These are phyloP conservation scores for Fistulifera pelliculosa DNA, from an alignment of 108 stramenopile genomes.

Conservation along the genomic window DNA sequence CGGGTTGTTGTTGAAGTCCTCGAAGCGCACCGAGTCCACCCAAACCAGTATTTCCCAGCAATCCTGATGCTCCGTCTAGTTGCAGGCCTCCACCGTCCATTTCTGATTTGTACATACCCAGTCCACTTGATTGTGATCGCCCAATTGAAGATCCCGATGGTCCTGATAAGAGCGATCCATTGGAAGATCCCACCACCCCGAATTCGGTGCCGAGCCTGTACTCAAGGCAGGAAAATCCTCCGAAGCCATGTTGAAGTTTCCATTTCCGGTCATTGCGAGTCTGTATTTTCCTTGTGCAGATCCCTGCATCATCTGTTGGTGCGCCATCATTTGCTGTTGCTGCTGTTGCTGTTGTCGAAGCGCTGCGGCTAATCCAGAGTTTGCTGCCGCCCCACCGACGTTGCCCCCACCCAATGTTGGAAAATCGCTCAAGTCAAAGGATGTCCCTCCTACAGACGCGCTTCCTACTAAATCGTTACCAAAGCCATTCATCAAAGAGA, in stretches of 20 bases:
- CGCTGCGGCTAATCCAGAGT: slow-evolving; percentile 60
- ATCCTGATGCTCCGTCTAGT: slow-evolving; percentile 23
- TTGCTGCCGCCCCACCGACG: slow-evolving; percentile 21
- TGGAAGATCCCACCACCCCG: no score
- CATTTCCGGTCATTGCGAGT: slow-evolving; percentile 61
- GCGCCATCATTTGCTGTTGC: slow-evolving; percentile 28
- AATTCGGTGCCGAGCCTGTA: no score
- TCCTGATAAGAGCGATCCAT: no score
- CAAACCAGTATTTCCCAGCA: slow-evolving; percentile 28
- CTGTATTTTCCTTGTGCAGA: slow-evolving; percentile 57
- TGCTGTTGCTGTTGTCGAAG: slow-evolving; percentile 63
- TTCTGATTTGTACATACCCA: slow-evolving; percentile 2
- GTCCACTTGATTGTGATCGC: neutral
- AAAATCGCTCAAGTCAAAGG: slow-evolving; percentile 83
- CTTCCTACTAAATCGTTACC: slow-evolving; percentile 4
- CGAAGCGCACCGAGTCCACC: slow-evolving; percentile 24
- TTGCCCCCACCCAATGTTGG: slow-evolving; percentile 58
- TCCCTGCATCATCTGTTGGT: slow-evolving; percentile 61
- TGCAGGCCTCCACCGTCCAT: slow-evolving; percentile 13
- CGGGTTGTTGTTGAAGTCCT: slow-evolving; percentile 16
- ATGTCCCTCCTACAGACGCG: slow-evolving; percentile 1
- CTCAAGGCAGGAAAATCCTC: slow-evolving; percentile 75
- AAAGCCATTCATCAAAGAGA: no score
- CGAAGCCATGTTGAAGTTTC: slow-evolving; percentile 74
- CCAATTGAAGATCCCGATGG: neutral